Conservation (phyloP, 768 basidiomycete genomes). For the Lentinus tigrinus region DNA sequence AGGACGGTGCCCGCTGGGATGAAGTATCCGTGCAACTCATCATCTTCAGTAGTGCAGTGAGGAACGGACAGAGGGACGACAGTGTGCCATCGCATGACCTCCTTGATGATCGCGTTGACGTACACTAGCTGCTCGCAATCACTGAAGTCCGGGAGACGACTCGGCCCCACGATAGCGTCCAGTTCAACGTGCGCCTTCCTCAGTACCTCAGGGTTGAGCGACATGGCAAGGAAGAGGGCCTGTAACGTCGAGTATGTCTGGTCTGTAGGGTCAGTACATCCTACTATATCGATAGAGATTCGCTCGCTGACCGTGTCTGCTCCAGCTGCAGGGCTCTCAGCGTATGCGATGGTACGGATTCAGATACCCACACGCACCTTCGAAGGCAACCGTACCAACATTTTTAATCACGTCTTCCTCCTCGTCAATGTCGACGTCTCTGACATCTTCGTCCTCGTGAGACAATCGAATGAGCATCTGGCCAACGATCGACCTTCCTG, state of each 20-base stretch:
- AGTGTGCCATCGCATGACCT: conserved; percentile 18
- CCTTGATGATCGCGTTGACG: conserved; percentile 34
- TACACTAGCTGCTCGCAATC: conserved; percentile 27
- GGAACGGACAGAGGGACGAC: conserved; percentile 3
- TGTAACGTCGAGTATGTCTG: conserved; percentile 15
- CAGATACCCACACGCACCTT: no score
- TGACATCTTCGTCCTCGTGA: no score
- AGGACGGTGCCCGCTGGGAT: background rate
- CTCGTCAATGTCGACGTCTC: no score
- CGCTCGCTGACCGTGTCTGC: background rate
- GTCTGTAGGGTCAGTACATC: no score
- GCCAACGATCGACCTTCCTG: no score
- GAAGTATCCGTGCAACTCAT: background rate
- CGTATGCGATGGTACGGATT: background rate
- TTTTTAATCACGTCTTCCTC: conserved; percentile 21
- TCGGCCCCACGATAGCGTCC: conserved; percentile 35
- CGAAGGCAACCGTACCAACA: conserved; percentile 17
- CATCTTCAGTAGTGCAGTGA: conserved; percentile 3
- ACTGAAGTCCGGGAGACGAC: conserved; percentile 26
- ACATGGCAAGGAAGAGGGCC: conserved; percentile 23
- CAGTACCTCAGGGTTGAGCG: conserved; percentile 29
- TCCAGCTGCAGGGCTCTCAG: background rate
- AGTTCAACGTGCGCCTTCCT: conserved; percentile 34
- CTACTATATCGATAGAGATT: no score
- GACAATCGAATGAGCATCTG: no score